Evolutionary conservation across 2,329 filamentous ascomycete species (phyloP).

Genomic region (Aspergillus luchuensis): DNA sequence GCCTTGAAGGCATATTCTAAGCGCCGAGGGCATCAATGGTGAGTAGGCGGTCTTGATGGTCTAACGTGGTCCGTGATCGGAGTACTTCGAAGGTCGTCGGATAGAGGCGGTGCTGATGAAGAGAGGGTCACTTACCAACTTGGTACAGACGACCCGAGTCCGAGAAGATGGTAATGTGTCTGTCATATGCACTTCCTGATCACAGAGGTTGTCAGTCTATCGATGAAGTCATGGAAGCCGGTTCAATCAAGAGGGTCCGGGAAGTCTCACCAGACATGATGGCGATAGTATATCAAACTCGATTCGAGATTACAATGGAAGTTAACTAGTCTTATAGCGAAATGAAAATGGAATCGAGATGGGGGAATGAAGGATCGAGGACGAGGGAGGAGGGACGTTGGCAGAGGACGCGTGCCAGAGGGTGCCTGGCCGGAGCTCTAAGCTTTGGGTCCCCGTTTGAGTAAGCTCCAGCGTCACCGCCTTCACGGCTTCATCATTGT

Average conservation of each 20-base stretch:
- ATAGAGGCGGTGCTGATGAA: slow-evolving; percentile 20
- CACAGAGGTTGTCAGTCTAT: slow-evolving; percentile 31
- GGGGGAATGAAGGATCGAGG: slow-evolving; percentile 23
- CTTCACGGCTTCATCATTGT: slow-evolving; percentile 22
- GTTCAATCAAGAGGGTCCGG: slow-evolving; percentile 12
- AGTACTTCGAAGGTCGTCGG: slow-evolving; percentile 7
- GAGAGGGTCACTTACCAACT: slow-evolving; percentile 69
- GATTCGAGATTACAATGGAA: slow-evolving; percentile 12
- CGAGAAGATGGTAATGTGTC: slow-evolving; percentile 99
- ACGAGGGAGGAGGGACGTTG: slow-evolving; percentile 25
- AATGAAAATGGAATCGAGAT: slow-evolving; percentile 10
- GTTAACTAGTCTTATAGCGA: slow-evolving; percentile 8
- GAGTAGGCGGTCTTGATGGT: slow-evolving; percentile 14
- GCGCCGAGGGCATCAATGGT: slow-evolving; percentile 28
- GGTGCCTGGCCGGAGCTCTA: slow-evolving; percentile 40
- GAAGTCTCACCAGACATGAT: slow-evolving; percentile 48
- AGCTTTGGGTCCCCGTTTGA: slow-evolving; percentile 32
- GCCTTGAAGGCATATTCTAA: slow-evolving; percentile 99
- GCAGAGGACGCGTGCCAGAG: slow-evolving; percentile 37
- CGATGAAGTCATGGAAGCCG: slow-evolving; percentile 33
- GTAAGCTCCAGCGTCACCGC: slow-evolving; percentile 37
- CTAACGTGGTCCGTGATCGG: neutral
- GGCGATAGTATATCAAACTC: slow-evolving; percentile 22
- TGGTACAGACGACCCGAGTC: slow-evolving; percentile 98
- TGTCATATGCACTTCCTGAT: slow-evolving; percentile 83